Evolutionary conservation across 2,329 filamentous ascomycete genomes (phyloP), one percentile per base, ranked within the genome.

Genomic region (Daldinia eschscholtzii): DNA sequence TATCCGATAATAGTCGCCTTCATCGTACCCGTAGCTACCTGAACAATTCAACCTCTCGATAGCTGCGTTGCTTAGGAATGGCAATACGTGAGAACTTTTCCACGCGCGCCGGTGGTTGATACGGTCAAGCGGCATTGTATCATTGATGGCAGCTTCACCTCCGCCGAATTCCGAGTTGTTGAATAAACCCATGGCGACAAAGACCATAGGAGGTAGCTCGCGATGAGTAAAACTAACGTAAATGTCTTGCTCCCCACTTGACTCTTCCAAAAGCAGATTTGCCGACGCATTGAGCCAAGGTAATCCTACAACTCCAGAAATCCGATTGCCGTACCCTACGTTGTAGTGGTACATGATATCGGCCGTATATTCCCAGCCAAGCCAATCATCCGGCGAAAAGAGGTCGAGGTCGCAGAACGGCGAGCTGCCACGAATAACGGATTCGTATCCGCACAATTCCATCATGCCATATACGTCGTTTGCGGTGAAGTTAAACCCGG

Each of bases 211-310:
- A 1, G 89, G 89, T 2, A 92, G 80, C 76, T 92, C 89, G 20
- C 90, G 87, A 76, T 92, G 90, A 0, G 90, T 92, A 80, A 92
- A 92, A 59, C 87, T 89, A 44, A 92, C 83, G 74, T 89, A 90
- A 6, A 92, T 81, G 63, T 91, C 88, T 74, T 92, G 84, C 12
- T 74, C 75, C 5, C 79, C 76, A 0, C 77, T 71, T 0, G 76
- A 72, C 1, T 67, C 61, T n/a, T 73, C 77, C 59, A 87, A 74
- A 9, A 90, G 79, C 0, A 88, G 79, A 9, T 80, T 74, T 0
- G 87, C 82, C 0, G 88, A 89, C 0, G 88, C 86, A 70, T 90
- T 90, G 5, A 92, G 75, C 90, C 90, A 92, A 0, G 90, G 90
- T 60, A 88, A 85, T 1, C 90, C 90, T 5, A 91, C 82, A 18